These are phyloP conservation scores for Yarrowia galli DNA, from an alignment of 1,139 yeast genomes.

Conservation along the genomic window DNA sequence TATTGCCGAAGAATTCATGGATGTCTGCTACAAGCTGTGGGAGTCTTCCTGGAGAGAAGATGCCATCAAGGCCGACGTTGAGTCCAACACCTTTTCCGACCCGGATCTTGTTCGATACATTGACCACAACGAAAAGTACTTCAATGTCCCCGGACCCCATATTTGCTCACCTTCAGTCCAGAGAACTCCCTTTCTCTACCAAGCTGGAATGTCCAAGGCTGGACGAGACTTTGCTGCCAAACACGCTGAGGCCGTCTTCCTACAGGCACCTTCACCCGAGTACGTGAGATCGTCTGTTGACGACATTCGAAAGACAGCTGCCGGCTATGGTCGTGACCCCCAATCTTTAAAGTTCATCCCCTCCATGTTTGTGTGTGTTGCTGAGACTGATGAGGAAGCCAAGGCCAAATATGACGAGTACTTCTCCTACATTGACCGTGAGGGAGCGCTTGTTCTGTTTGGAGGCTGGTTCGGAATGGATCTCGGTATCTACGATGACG, in stretches of 20 bases:
- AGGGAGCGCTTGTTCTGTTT: constrained; percentile 50
- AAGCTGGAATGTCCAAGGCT: constrained; percentile 55
- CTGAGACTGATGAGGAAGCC: constrained; percentile 51
- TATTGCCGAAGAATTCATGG: constrained; percentile 53
- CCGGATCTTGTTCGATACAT: constrained; percentile 52
- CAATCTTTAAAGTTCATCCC: constrained; percentile 48
- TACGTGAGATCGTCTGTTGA: constrained; percentile 41
- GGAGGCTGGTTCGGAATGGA: constrained; percentile 53
- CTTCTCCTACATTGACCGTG: constrained; percentile 46
- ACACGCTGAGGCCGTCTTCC: constrained; percentile 54
- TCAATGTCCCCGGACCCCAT: constrained; percentile 54
- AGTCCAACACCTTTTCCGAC: constrained; percentile 50
- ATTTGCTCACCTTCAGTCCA: constrained; percentile 55
- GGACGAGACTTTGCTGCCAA: constrained; percentile 55
- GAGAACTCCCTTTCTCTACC: constrained; percentile 54
- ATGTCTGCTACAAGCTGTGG: constrained; percentile 52
- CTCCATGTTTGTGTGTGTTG: constrained; percentile 48
- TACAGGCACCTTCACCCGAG: constrained; percentile 41
- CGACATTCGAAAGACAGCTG: constrained; percentile 46
- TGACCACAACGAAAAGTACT: constrained; percentile 53
- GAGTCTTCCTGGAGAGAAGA: constrained; percentile 56
- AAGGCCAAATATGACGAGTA: constrained; percentile 46
- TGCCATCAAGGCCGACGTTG: constrained; percentile 49
- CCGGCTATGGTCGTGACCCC: constrained; percentile 47
- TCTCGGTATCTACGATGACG: constrained; percentile 48